A percentile compares a stretch with the other conserved stretches of the same genome.
These are phyloP conservation scores for Graphilbum fragrans DNA, from an alignment of 2,329 filamentous ascomycete genomes.

Conservation along the genomic window DNA sequence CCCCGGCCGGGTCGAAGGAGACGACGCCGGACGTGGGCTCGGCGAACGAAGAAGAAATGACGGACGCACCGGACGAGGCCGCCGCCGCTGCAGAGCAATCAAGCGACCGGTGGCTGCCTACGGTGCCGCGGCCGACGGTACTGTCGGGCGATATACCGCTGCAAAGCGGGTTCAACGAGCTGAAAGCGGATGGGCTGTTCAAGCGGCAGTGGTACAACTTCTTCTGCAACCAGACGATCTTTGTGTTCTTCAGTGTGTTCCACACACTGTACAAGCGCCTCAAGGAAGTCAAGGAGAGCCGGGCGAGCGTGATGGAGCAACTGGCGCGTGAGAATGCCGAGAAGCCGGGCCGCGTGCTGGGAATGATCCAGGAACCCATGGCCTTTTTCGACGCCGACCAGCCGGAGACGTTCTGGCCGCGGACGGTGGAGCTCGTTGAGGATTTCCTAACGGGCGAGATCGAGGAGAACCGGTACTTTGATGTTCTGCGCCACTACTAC, in stretches of 20 bases:
- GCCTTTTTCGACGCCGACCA: slow-evolving; percentile 64
- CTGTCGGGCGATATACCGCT: slow-evolving; percentile 40
- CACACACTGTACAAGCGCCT: slow-evolving; percentile 82
- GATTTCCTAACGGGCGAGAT: slow-evolving; percentile 73
- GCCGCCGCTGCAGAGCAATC: slow-evolving; percentile 44
- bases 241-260: slow-evolving; percentile 90
- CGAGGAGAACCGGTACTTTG: slow-evolving; percentile 75
- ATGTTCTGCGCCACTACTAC: slow-evolving; percentile 84
- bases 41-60: slow-evolving; percentile 64
- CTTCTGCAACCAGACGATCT: slow-evolving; percentile 83
- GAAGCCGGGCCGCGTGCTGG: slow-evolving; percentile 75
- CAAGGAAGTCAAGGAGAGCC: slow-evolving; percentile 69
- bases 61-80: slow-evolving; percentile 37
- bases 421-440: slow-evolving; percentile 75
- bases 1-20: slow-evolving; percentile 71
- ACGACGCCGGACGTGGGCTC: slow-evolving; percentile 78
- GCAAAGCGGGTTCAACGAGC: slow-evolving; percentile 37
- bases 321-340: slow-evolving; percentile 60
- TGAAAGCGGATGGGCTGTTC: slow-evolving; percentile 70
- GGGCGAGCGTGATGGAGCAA: slow-evolving; percentile 59
- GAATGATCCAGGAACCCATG: slow-evolving; percentile 65
- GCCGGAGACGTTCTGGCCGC: slow-evolving; percentile 65
- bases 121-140: slow-evolving; percentile 43
- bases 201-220: slow-evolving; percentile 73
- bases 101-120: slow-evolving; percentile 53